phyloP scores from a whole-genome alignment of 768 basidiomycete species.

The Pleurotus sapidus region DNA sequence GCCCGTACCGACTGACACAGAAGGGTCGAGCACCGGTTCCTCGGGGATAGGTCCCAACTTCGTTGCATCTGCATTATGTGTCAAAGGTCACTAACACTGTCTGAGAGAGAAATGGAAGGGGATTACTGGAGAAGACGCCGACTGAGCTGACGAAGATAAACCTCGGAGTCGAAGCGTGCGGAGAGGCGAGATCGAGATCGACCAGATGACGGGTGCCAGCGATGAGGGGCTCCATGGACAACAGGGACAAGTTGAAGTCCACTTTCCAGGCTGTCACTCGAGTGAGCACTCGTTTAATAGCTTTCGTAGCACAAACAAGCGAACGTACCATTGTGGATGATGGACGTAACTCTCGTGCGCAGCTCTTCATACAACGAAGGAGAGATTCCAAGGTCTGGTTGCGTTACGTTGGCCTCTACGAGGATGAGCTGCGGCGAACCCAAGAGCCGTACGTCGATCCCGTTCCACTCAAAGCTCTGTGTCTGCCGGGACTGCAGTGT shows the following conservation, averaged over 20 bases:
- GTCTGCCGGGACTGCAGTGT: conserved; percentile 23
- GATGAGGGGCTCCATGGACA: conserved; percentile 41
- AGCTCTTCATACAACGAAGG: conserved; percentile 16
- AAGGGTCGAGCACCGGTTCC: not conserved
- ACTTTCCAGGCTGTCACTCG: conserved; percentile 35
- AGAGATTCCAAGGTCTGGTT: not conserved
- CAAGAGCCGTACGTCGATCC: conserved; percentile 16
- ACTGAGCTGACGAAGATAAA: conserved; percentile 25
- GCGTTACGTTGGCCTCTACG: conserved; percentile 17
- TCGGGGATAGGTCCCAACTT: too few relatives aligned
- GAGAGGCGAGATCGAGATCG: conserved; percentile 14
- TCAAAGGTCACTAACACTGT: not conserved
- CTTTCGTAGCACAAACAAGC: too few relatives aligned
- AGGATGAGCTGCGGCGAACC: conserved; percentile 21
- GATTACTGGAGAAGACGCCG: conserved; percentile 7
- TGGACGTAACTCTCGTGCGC: conserved; percentile 23
- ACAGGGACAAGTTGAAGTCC: conserved; percentile 42
- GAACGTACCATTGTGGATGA: conserved; percentile 35
- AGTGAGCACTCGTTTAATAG: not conserved
- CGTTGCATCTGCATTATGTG: not conserved
- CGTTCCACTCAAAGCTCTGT: conserved; percentile 18
- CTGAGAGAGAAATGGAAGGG: not conserved
- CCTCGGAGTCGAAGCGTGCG: conserved; percentile 3
- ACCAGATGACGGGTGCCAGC: conserved; percentile 35
- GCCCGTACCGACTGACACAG: not conserved